Base-by-base conservation (phyloP, 2,329 filamentous ascomycete species). In the Myriosclerotinia curreyana region DNA sequence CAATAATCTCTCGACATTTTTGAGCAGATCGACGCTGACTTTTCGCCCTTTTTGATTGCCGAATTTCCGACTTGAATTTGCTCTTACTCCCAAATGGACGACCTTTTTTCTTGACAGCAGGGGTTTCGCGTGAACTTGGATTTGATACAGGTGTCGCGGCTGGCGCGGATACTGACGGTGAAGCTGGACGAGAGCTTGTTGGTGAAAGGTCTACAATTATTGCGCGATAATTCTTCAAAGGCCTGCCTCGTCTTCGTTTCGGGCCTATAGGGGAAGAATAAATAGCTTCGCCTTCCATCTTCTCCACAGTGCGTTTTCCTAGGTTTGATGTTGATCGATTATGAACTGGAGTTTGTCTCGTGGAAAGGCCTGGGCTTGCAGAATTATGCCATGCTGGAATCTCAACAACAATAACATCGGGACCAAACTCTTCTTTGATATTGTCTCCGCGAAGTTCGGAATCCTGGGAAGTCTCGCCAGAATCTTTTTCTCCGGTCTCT, bases 221-320 rank as follows among this genome's bases (percentile, higher is more conserved):
- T 17, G 20, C n/a, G 12, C 8, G 5, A 6, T 7, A 48, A 58
- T 48, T 5, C 2, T 25, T 25, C 2, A 22, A 48, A 11, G 42
- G 55, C 48, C 55, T 48, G 5, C 55, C 55, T 2, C 55, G 42
- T 34, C 55, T 46, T 58, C 42, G 28, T 58, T 58, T 58, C 14
- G 55, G 55, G 8, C 42, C 55, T 17, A 48, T 58, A 15, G 55
- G 55, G 25, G 6, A 25, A 14, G 55, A 5, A 25, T 58, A 36
- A 22, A 58, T 17, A 20, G n/a, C 42, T 48, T 58, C 55, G 5
- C 31, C 55, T 7, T 38, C 31, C 25, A 58, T 36, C 5, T 46
- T 36, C 42, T 48, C 28, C 25, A 46, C 42, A n/a, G 36, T 58
- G 14, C n/a, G 55, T 34, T 58, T 58, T 11, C 15, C 17, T 20